These are phyloP conservation scores for Mycosarcoma mackinlayi DNA, from an alignment of 1,284 basidiomycete genomes.

Conservation along the genomic window DNA sequence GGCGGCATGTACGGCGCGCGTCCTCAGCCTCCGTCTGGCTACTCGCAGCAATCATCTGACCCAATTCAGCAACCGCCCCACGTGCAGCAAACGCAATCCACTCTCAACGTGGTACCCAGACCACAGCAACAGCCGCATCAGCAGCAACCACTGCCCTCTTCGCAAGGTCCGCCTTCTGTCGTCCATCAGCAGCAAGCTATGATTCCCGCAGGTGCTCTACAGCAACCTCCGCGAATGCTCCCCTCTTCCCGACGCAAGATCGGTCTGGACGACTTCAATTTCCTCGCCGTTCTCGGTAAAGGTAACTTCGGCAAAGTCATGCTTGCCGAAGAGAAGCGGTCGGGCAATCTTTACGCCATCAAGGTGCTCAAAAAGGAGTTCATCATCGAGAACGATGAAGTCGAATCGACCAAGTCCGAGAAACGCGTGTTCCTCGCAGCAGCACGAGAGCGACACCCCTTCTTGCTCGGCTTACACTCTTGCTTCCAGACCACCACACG, in stretches of 20 bases:
- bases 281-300: slow-evolving; percentile 96
- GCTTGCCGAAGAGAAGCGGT: slow-evolving; percentile 97
- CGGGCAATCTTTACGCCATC: slow-evolving; percentile 92
- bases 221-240: slow-evolving; percentile 39
- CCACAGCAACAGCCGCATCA: slow-evolving; percentile 19
- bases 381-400: slow-evolving; percentile 99
- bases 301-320: slow-evolving; percentile 99
- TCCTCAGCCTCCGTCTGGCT: slow-evolving; percentile 24
- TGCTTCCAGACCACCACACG: slow-evolving; percentile 99
- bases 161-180: slow-evolving; percentile 10
- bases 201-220: slow-evolving; percentile 10
- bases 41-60: slow-evolving; percentile 13
- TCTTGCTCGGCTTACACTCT: slow-evolving; percentile 94
- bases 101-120: slow-evolving; percentile 13
- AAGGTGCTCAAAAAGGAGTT: slow-evolving; percentile 99
- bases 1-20: slow-evolving; percentile 32
- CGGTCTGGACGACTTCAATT: slow-evolving; percentile 98
- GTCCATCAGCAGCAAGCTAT: slow-evolving; percentile 17
- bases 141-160: slow-evolving; percentile 8
- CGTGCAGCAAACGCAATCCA: slow-evolving; percentile 16
- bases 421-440: slow-evolving; percentile 98
- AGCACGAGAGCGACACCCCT: slow-evolving; percentile 94
- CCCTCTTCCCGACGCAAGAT: slow-evolving; percentile 79
- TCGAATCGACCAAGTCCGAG: slow-evolving; percentile 98
- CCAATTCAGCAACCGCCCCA: slow-evolving; percentile 12